Evolutionary conservation across 139 green algal species (phyloP).

Genomic region (Chlamydomonas eustigma): DNA sequence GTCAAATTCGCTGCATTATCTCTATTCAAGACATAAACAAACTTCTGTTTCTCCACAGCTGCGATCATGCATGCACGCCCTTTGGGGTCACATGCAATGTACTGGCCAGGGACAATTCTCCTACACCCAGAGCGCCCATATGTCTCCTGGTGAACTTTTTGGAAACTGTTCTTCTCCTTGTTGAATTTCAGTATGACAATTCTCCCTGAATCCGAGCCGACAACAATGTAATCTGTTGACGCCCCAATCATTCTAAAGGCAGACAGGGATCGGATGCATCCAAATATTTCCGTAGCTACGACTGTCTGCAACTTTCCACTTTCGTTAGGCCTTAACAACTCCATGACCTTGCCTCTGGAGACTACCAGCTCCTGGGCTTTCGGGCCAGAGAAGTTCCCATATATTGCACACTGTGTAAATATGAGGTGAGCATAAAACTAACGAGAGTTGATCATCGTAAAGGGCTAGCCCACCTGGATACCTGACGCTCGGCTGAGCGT

Average conservation of each 20-base stretch:
- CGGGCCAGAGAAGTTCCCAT: constrained; percentile 92
- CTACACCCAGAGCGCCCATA: constrained; percentile 92
- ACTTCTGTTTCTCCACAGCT: constrained; percentile 95
- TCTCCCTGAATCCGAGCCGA: constrained; percentile 89
- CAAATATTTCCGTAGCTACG: constrained; percentile 78
- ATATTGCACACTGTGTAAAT: constrained; percentile 78
- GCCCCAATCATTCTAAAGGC: constrained; percentile 88
- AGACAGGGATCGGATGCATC: constrained; percentile 78
- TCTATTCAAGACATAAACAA: constrained; percentile 98
- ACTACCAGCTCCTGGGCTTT: constrained; percentile 96
- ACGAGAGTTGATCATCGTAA: neutral
- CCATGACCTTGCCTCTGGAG: constrained; percentile 82
- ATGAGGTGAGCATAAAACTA: too few species aligned
- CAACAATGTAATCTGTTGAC: constrained; percentile 82
- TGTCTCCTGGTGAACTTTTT: constrained; percentile 95
- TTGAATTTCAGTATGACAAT: constrained; percentile 95
- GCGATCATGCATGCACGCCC: constrained; percentile 92
- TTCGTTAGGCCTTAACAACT: constrained; percentile 93
- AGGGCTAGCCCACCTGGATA: constrained; percentile 59
- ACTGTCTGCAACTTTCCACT: constrained; percentile 70
- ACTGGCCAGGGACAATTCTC: constrained; percentile 93
- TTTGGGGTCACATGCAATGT: constrained; percentile 87
- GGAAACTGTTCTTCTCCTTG: constrained; percentile 79
- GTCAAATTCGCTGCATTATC: constrained; percentile 92
- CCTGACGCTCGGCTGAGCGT: constrained; percentile 68